A percentile compares a stretch with the other conserved stretches of the same genome.
Conservation (phyloP, 495 filamentous ascomycete species). For the Penicillium bialowiezense region DNA sequence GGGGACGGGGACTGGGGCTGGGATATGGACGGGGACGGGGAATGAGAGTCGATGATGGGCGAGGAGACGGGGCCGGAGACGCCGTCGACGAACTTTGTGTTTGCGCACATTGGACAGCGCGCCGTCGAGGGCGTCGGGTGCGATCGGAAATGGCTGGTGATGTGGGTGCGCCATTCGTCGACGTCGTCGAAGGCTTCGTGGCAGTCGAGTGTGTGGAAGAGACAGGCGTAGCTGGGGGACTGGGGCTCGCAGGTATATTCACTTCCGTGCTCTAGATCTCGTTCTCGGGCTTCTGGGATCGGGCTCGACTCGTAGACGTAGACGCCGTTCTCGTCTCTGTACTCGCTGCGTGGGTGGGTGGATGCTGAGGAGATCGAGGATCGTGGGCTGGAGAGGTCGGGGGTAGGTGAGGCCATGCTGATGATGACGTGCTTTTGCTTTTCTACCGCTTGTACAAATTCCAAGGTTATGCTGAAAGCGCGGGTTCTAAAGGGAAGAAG, state of each 20-base stretch:
- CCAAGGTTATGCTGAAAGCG: constrained; percentile 1
- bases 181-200: constrained; percentile 36
- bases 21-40: too few species aligned
- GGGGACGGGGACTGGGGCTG: background rate
- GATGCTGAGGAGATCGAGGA: constrained; percentile 25
- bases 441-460: background rate
- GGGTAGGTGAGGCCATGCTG: constrained; percentile 16
- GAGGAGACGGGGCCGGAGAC: constrained; percentile 7
- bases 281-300: too few species aligned
- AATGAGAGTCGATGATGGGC: background rate
- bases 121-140: constrained; percentile 36
- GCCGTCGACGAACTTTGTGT: constrained; percentile 31
- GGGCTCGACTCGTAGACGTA: too few species aligned
- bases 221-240: constrained; percentile 28
- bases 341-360: constrained; percentile 10
- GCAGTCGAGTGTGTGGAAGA: constrained; percentile 46
- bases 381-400: constrained; percentile 17
- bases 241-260: too few species aligned
- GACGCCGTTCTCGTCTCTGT: too few species aligned
- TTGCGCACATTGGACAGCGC: constrained; percentile 39
- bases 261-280: too few species aligned
- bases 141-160: constrained; percentile 42
- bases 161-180: constrained; percentile 40
- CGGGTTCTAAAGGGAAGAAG: background rate
- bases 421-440: constrained; percentile 12